Percentiles rank a stretch among this genome's conserved stretches.
phyloP scores from a whole-genome alignment of 2,329 filamentous ascomycete species.

The Lachnellula subtilissima region DNA sequence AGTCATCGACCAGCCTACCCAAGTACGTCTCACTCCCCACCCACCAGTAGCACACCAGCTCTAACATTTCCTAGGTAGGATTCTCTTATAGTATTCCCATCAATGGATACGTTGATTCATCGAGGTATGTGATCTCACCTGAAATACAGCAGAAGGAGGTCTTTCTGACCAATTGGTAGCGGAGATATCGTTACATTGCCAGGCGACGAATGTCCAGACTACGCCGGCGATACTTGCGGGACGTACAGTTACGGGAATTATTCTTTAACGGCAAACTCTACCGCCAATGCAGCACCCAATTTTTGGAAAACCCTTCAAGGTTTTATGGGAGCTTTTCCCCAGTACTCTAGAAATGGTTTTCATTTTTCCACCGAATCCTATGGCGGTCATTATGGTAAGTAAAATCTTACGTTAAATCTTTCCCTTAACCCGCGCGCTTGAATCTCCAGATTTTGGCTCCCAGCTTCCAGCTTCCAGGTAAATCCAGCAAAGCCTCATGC shows the following conservation, averaged over 20 bases:
- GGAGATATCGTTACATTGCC: slow-evolving; percentile 39
- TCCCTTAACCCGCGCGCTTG: not conserved
- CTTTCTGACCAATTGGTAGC: slow-evolving; percentile 7
- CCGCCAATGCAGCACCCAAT: slow-evolving; percentile 48
- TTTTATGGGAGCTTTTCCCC: slow-evolving; percentile 57
- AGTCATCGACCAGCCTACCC: slow-evolving; percentile 27
- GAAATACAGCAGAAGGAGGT: not conserved
- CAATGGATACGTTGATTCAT: slow-evolving; percentile 20
- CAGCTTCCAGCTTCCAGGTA: not conserved
- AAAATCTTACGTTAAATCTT: not conserved
- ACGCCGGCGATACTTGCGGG: slow-evolving; percentile 44
- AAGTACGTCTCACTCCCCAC: slow-evolving; percentile 8
- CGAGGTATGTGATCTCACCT: slow-evolving; percentile 3
- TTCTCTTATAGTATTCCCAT: slow-evolving; percentile 36
- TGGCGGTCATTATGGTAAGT: slow-evolving; percentile 42
- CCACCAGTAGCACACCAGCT: not conserved
- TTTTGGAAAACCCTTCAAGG: slow-evolving; percentile 59
- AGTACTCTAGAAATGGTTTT: slow-evolving; percentile 45
- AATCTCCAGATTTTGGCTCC: too few relatives aligned
- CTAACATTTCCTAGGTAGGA: slow-evolving; percentile 15
- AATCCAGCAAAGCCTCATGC: too few relatives aligned
- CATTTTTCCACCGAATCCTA: slow-evolving; percentile 54
- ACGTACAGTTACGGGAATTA: slow-evolving; percentile 50
- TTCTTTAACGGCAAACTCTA: slow-evolving; percentile 48
- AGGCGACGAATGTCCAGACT: slow-evolving; percentile 45